phyloP scores from a whole-genome alignment of 352 stramenopile species.

The Phytophthora melonis region DNA sequence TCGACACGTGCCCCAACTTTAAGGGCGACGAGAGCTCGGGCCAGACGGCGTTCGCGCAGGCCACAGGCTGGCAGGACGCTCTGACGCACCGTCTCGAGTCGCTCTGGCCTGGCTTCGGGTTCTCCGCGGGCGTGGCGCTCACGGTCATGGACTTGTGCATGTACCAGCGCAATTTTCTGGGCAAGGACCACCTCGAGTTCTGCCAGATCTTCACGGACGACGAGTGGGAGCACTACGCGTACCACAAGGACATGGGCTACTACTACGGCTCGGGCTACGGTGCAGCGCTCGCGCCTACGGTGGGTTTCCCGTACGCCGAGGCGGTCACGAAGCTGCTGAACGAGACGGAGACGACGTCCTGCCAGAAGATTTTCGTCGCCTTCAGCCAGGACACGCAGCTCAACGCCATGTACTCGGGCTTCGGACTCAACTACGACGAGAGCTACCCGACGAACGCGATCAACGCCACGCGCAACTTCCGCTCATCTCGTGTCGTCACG shows the following conservation, averaged over 20 bases:
- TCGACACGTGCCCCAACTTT: slow-evolving; percentile 62
- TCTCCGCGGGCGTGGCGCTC: slow-evolving; percentile 44
- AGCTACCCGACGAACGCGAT: slow-evolving; percentile 48
- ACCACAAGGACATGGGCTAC: slow-evolving; percentile 66
- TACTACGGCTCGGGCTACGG: slow-evolving; percentile 64
- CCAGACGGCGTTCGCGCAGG: slow-evolving; percentile 40
- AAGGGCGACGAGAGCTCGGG: slow-evolving; percentile 31
- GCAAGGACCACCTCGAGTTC: slow-evolving; percentile 51
- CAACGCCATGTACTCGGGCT: slow-evolving; percentile 55
- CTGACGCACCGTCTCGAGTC: slow-evolving; percentile 43
- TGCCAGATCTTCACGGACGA: slow-evolving; percentile 64
- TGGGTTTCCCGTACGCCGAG: slow-evolving; percentile 53
- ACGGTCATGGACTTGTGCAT: slow-evolving; percentile 69
- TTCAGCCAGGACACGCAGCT: slow-evolving; percentile 70
- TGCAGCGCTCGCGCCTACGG: slow-evolving; percentile 51
- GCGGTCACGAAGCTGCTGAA: slow-evolving; percentile 53
- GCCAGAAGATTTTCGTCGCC: slow-evolving; percentile 61
- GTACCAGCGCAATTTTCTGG: slow-evolving; percentile 62
- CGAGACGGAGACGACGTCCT: slow-evolving; percentile 52
- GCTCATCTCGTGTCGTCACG: slow-evolving; percentile 49
- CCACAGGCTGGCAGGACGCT: slow-evolving; percentile 39
- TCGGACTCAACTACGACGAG: slow-evolving; percentile 56
- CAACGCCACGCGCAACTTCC: slow-evolving; percentile 48
- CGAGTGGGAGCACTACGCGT: slow-evolving; percentile 62
- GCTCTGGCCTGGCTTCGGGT: slow-evolving; percentile 50